Evolutionary conservation across 352 stramenopile genomes (phyloP).

Genomic region (Pythium brassicae): DNA sequence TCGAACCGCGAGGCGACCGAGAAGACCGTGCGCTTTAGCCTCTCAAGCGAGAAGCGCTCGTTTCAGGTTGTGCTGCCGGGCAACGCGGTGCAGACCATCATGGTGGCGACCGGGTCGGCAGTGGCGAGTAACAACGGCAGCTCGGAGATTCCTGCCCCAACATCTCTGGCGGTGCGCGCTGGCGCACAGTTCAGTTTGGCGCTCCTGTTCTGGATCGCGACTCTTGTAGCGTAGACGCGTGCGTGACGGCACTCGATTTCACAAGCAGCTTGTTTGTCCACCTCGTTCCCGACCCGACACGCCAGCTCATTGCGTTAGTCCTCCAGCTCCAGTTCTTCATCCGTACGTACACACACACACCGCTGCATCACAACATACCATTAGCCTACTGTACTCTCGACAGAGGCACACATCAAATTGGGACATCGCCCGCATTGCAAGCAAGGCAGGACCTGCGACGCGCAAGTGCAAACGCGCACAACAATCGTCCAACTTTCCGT

Average conservation of each 20-base stretch:
- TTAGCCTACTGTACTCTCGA: too few species aligned
- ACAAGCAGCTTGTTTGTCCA: too few species aligned
- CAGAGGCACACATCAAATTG: too few species aligned
- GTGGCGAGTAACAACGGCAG: not conserved
- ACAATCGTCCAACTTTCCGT: too few species aligned
- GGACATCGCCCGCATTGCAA: too few species aligned
- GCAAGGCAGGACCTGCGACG: too few species aligned
- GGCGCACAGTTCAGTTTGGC: not conserved
- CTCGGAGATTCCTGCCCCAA: not conserved
- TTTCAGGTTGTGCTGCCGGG: not conserved
- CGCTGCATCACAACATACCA: too few species aligned
- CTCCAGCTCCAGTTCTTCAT: too few species aligned
- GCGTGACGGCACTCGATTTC: not conserved
- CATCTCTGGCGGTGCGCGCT: not conserved
- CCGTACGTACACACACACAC: too few species aligned
- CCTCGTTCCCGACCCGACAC: too few species aligned
- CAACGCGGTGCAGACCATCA: not conserved
- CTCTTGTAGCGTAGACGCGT: not conserved
- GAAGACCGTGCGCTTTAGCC: not conserved
- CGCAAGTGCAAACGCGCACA: too few species aligned
- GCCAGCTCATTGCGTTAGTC: too few species aligned
- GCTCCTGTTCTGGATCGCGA: not conserved
- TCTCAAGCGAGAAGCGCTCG: not conserved
- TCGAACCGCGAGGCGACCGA: constrained; percentile 1
- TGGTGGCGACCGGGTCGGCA: not conserved